Evolutionary conservation across 768 basidiomycete species (phyloP).

Genomic region (Suillus luteus): DNA sequence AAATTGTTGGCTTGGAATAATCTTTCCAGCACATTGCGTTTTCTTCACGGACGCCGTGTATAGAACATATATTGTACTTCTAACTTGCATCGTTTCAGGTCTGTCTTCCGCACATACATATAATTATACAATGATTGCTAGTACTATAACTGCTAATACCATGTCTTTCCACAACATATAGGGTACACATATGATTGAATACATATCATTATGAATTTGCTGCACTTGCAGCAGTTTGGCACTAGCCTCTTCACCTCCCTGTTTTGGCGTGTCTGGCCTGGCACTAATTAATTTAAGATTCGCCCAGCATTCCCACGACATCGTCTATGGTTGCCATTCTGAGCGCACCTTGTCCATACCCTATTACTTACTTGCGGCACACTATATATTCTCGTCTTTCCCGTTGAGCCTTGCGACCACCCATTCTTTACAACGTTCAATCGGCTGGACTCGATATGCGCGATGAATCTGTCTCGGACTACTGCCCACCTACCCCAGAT

Average conservation of each 20-base stretch:
- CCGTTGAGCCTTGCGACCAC: constrained; percentile 1
- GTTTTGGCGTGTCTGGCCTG: background rate
- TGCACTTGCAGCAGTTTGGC: background rate
- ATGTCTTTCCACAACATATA: background rate
- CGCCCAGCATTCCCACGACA: background rate
- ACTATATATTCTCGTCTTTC: constrained; percentile 11
- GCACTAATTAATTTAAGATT: background rate
- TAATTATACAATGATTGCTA: constrained; percentile 9
- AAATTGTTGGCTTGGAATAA: constrained; percentile 46
- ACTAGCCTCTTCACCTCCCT: background rate
- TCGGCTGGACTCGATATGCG: constrained; percentile 26
- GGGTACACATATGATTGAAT: constrained; percentile 6
- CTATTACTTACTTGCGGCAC: constrained; percentile 1
- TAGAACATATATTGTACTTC: constrained; percentile 19
- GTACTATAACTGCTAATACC: constrained; percentile 5
- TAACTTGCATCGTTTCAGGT: constrained; percentile 12
- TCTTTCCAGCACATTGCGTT: constrained; percentile 8
- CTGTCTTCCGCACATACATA: constrained; percentile 15
- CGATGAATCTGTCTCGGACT: constrained; percentile 19
- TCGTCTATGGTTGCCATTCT: constrained; percentile 1
- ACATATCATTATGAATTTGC: background rate
- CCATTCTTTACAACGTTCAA: constrained; percentile 7
- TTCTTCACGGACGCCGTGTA: constrained; percentile 19
- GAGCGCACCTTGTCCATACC: constrained; percentile 12
- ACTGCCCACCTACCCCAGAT: constrained; percentile 48